Evolutionary conservation across 805 yeast genomes (phyloP).

Genomic region (Teunomyces tritomae): DNA sequence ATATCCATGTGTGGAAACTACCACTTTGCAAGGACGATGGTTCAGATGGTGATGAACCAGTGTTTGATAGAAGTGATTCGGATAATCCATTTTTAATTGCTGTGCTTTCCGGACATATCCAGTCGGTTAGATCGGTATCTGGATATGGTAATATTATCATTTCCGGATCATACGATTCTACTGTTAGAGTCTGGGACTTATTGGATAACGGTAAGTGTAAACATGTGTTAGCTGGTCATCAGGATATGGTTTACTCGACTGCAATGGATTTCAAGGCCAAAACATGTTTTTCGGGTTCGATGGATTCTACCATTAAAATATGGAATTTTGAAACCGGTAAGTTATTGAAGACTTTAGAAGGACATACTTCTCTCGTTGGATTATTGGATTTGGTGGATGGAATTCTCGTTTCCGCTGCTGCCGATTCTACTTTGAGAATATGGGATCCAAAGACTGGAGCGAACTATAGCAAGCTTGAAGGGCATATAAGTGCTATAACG

Average conservation of each 20-base stretch:
- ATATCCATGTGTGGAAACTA: slow-evolving; percentile 47
- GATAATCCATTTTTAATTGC: slow-evolving; percentile 65
- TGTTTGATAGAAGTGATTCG: slow-evolving; percentile 25
- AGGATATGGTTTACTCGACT: slow-evolving; percentile 85
- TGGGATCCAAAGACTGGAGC: slow-evolving; percentile 86
- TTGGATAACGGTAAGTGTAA: slow-evolving; percentile 64
- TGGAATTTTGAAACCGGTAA: slow-evolving; percentile 86
- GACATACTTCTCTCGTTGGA: slow-evolving; percentile 90
- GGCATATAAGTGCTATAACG: slow-evolving; percentile 85
- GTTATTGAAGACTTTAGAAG: slow-evolving; percentile 67
- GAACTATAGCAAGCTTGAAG: slow-evolving; percentile 66
- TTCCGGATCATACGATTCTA: slow-evolving; percentile 88
- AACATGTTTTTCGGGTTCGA: slow-evolving; percentile 85
- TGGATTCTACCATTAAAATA: slow-evolving; percentile 83
- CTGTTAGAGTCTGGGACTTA: slow-evolving; percentile 90
- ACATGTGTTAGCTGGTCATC: slow-evolving; percentile 77
- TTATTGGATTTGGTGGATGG: slow-evolving; percentile 73
- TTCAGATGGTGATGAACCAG: slow-evolving; percentile 32
- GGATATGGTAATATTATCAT: slow-evolving; percentile 82
- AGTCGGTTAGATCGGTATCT: slow-evolving; percentile 80
- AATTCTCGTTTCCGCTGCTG: slow-evolving; percentile 89
- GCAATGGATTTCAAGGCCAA: slow-evolving; percentile 72
- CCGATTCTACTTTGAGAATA: slow-evolving; percentile 85
- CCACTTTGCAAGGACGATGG: slow-evolving; percentile 49
- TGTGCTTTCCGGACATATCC: slow-evolving; percentile 59